A percentile compares a stretch with the other conserved stretches of the same genome.
These are phyloP conservation scores for Allomyces javanicus DNA, from an alignment of 192 early-diverging fungal genomes.

Conservation along the genomic window DNA sequence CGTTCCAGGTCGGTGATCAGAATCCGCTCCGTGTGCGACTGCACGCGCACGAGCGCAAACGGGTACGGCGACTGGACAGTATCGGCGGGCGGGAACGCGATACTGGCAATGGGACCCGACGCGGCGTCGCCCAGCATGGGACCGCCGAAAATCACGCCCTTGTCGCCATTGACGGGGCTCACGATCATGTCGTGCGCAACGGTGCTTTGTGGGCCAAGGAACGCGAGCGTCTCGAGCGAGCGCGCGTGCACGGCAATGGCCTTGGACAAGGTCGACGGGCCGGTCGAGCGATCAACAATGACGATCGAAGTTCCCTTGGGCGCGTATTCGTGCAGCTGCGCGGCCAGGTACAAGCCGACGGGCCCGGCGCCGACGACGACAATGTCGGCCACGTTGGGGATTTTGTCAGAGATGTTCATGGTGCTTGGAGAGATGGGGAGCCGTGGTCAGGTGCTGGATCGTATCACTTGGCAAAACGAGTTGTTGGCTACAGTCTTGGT, in stretches of 20 bases:
- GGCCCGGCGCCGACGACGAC: background rate
- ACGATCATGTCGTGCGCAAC: background rate
- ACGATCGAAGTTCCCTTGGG: background rate
- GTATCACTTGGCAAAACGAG: too few relatives aligned
- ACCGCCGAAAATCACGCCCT: background rate
- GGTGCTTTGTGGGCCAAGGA: background rate
- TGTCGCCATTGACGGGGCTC: background rate
- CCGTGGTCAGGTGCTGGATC: too few relatives aligned
- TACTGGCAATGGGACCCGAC: background rate
- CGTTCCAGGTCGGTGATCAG: background rate
- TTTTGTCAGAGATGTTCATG: too few relatives aligned
- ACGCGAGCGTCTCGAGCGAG: background rate
- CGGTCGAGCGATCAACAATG: background rate
- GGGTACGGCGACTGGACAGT: background rate
- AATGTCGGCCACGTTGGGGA: background rate
- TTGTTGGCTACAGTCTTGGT: too few relatives aligned
- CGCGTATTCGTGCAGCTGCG: background rate
- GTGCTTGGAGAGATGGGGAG: too few relatives aligned
- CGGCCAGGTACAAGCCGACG: background rate
- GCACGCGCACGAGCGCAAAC: background rate
- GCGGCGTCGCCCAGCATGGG: background rate
- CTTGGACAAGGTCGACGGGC: background rate
- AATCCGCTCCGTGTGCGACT: background rate
- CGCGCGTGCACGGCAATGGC: background rate
- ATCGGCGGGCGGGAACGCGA: background rate